A percentile compares a stretch with the other conserved stretches of the same genome.
These are phyloP conservation scores for Euphorbia schlechtendalii DNA, from an alignment of 441 rosid species.

Conservation along the genomic window DNA sequence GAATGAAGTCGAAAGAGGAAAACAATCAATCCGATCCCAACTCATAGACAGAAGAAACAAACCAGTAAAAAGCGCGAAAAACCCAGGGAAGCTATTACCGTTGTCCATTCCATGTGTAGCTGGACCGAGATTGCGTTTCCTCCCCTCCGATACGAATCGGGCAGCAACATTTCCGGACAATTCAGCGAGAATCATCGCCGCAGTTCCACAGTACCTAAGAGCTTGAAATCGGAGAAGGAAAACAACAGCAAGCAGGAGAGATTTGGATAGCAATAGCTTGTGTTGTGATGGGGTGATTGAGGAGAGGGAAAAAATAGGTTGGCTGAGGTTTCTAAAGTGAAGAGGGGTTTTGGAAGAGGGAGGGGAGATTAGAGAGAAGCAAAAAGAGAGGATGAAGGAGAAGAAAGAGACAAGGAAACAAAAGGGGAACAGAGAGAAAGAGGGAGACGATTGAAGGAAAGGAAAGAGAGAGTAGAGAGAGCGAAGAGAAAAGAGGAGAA, in stretches of 20 bases:
- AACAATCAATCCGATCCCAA: constrained; percentile 86
- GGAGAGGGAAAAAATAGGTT: constrained; percentile 33
- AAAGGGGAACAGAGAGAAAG: constrained; percentile 60
- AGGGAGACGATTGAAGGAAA: constrained; percentile 72
- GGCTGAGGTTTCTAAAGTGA: constrained; percentile 21
- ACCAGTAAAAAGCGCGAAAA: constrained; percentile 49
- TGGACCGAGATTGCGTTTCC: constrained; percentile 19
- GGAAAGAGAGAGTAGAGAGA: constrained; percentile 83
- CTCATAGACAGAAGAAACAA: constrained; percentile 60
- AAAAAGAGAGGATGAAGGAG: constrained; percentile 54
- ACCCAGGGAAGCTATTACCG: constrained; percentile 42
- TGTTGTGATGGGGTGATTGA: constrained; percentile 48
- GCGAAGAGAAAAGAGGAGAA: constrained; percentile 71
- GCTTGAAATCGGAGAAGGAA: constrained; percentile 83
- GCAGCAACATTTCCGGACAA: constrained; percentile 69
- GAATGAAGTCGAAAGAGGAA: constrained; percentile 50
- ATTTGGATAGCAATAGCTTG: constrained; percentile 44
- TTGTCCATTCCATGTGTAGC: neutral
- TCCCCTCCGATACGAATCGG: constrained; percentile 33
- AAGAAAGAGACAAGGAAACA: constrained; percentile 69
- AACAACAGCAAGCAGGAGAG: constrained; percentile 47
- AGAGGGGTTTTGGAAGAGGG: constrained; percentile 25
- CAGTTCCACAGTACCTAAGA: constrained; percentile 81
- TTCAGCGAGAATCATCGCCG: constrained; percentile 92
- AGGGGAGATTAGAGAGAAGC: constrained; percentile 34